These are phyloP conservation scores for Salicornia ramosissima DNA, from an alignment of 148 eudicot species.

Conservation along the genomic window DNA sequence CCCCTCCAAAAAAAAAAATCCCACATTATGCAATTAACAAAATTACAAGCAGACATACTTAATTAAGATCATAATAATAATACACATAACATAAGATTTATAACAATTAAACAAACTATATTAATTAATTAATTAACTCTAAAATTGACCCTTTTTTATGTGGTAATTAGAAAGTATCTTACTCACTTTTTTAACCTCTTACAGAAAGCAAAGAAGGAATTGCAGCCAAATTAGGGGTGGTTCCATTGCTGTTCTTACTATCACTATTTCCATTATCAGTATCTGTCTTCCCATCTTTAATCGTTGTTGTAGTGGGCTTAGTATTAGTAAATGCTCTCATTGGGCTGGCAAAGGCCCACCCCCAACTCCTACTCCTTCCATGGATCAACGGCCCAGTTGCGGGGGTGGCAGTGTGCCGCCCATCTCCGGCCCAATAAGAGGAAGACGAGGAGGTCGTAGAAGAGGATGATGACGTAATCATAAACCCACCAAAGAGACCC, in stretches of 20 bases:
- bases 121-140: background rate
- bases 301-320: slow-evolving; percentile 7
- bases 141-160: background rate
- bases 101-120: background rate
- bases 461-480: slow-evolving; percentile 52
- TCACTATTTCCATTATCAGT: background rate
- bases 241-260: slow-evolving; percentile 18
- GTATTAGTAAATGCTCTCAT: slow-evolving; percentile 57
- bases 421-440: slow-evolving; percentile 36
- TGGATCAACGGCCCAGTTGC: slow-evolving; percentile 32
- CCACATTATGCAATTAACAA: background rate
- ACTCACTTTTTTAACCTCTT: slow-evolving; percentile 30
- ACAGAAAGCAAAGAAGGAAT: slow-evolving; percentile 77
- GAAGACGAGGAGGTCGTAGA: slow-evolving; percentile 43
- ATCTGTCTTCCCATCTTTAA: slow-evolving; percentile 15
- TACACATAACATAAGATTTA: too few species aligned
- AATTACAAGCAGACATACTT: background rate
- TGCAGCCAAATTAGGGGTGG: slow-evolving; percentile 47
- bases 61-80: too few species aligned
- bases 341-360: slow-evolving; percentile 87
- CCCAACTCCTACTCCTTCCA: slow-evolving; percentile 69
- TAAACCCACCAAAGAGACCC: slow-evolving; percentile 73
- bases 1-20: background rate
- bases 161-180: background rate
- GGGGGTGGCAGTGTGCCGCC: slow-evolving; percentile 19